Conservation (phyloP, 176 grass and related monocot species). For the Chloris gayana region DNA sequence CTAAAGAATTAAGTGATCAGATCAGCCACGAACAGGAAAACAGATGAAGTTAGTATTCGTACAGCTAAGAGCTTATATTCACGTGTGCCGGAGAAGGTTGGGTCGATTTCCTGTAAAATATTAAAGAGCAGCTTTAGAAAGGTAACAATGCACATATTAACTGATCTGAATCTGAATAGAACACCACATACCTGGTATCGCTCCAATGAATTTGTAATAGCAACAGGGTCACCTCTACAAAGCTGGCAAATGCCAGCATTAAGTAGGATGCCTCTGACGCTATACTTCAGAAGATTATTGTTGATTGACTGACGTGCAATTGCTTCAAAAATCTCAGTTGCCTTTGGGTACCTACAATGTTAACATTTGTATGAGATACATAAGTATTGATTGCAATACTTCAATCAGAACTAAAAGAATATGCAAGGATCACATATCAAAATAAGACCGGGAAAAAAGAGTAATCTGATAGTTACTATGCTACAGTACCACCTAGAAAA, state of each 20-base stretch:
- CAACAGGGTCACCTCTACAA: constrained; percentile 88
- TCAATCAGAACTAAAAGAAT: background rate
- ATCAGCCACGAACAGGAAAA: constrained; percentile 18
- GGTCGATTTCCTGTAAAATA: constrained; percentile 84
- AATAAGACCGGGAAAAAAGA: background rate
- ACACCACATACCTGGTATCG: constrained; percentile 78
- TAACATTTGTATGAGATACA: constrained; percentile 32
- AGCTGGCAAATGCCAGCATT: constrained; percentile 98
- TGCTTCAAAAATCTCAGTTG: constrained; percentile 86
- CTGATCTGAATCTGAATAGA: constrained; percentile 6
- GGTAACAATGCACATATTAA: constrained; percentile 31
- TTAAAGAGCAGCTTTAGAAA: constrained; percentile 30
- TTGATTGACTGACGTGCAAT: constrained; percentile 90
- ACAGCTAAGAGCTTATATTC: constrained; percentile 98
- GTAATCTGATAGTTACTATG: background rate
- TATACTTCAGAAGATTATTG: constrained; percentile 96
- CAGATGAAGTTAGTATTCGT: constrained; percentile 39
- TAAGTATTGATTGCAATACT: background rate
- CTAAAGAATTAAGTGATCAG: constrained; percentile 8
- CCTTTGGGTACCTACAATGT: constrained; percentile 76
- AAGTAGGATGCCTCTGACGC: constrained; percentile 93
- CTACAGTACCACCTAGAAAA: background rate
- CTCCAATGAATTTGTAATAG: constrained; percentile 89
- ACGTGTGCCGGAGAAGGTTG: constrained; percentile 91
- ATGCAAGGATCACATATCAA: background rate